These are phyloP conservation scores for Forsythia suspensa DNA, from an alignment of 257 asterid species.

Conservation along the genomic window DNA sequence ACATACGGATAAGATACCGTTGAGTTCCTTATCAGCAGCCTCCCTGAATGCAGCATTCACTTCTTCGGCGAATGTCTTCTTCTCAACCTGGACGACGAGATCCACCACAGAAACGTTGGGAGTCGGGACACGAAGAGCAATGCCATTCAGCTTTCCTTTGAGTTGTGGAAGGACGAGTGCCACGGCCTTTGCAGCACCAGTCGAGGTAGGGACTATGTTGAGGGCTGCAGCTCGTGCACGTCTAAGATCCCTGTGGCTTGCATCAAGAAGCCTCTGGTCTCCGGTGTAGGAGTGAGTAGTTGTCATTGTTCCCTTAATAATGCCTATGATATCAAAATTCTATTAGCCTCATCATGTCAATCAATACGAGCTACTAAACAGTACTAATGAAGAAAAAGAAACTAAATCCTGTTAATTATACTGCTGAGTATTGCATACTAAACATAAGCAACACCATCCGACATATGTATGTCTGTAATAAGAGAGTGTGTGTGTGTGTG, in stretches of 20 bases:
- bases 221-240: constrained; percentile 98
- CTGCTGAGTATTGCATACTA: not conserved
- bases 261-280: constrained; percentile 96
- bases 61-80: constrained; percentile 93
- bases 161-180: constrained; percentile 92
- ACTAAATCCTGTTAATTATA: not conserved
- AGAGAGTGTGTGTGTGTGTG: not conserved
- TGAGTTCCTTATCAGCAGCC: constrained; percentile 71
- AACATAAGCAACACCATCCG: not conserved
- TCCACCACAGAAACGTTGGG: constrained; percentile 94
- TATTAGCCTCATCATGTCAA: not conserved
- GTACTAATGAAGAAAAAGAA: too few species aligned
- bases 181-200: constrained; percentile 96
- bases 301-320: constrained; percentile 98
- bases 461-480: not conserved
- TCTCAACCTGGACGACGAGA: constrained; percentile 88
- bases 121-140: constrained; percentile 98
- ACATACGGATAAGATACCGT: constrained; percentile 74
- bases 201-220: constrained; percentile 94
- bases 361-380: not conserved
- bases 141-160: constrained; percentile 92
- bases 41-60: constrained; percentile 93
- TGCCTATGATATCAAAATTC: constrained; percentile 39
- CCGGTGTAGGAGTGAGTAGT: constrained; percentile 99
- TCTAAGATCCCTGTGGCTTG: constrained; percentile 94